Percentiles rank a stretch among this genome's conserved stretches.
Conservation (phyloP, 2,329 filamentous ascomycete species). For the Hirsutella minnesotensis region DNA sequence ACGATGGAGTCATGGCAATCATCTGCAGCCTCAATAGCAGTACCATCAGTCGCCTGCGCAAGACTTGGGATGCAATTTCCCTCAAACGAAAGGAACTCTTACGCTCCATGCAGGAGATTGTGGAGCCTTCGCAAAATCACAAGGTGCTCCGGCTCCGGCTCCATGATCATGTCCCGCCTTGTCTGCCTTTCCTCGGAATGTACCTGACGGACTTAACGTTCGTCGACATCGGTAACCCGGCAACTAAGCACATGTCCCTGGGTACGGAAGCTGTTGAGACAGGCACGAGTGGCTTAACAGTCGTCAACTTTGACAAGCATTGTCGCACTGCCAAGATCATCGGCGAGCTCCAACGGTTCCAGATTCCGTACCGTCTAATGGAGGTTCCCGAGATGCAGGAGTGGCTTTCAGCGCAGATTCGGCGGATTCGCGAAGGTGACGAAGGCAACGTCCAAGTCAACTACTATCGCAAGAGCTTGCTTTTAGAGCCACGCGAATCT, state of each 20-base stretch:
- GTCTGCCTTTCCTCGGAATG: slow-evolving; percentile 89
- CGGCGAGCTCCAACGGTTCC: slow-evolving; percentile 88
- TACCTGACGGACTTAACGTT: slow-evolving; percentile 95
- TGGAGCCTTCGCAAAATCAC: slow-evolving; percentile 86
- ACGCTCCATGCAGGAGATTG: slow-evolving; percentile 67
- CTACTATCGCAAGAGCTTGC: slow-evolving; percentile 71
- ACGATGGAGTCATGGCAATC: slow-evolving; percentile 93
- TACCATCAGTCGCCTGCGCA: slow-evolving; percentile 75
- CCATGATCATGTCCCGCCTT: slow-evolving; percentile 78
- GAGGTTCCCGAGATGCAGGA: slow-evolving; percentile 83
- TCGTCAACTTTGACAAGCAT: slow-evolving; percentile 98
- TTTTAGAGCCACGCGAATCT: slow-evolving; percentile 65
- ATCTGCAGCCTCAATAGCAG: slow-evolving; percentile 89
- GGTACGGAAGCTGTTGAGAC: slow-evolving; percentile 42
- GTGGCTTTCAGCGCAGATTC: slow-evolving; percentile 78
- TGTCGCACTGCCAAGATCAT: slow-evolving; percentile 91
- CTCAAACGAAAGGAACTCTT: slow-evolving; percentile 71
- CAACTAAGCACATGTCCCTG: slow-evolving; percentile 59
- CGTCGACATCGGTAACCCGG: slow-evolving; percentile 85
- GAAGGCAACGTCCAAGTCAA: slow-evolving; percentile 45
- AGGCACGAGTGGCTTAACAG: slow-evolving; percentile 53
- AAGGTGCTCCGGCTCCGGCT: slow-evolving; percentile 73
- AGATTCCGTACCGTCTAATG: slow-evolving; percentile 77
- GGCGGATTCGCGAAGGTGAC: slow-evolving; percentile 55
- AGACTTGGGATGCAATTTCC: slow-evolving; percentile 85